Evolutionary conservation across 768 basidiomycete genomes (phyloP), one percentile per base, ranked within the genome.

Genomic region (Lentinula lateritia): DNA sequence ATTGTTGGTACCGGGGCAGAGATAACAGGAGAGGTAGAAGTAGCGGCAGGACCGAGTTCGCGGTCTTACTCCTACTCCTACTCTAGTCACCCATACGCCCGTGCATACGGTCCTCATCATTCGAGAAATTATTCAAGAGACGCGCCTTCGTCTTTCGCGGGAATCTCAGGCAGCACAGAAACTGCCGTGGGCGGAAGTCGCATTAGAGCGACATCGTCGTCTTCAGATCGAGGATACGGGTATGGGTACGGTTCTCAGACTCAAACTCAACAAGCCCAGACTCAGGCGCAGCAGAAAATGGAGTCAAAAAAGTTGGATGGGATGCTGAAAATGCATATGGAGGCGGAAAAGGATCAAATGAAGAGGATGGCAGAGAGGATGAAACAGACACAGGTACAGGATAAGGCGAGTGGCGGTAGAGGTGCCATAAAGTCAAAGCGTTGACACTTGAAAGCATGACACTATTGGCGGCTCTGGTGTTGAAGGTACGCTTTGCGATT

Each of bases 281-380:
- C 57, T 43, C 42, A 41, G 34, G 57, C 28, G 6, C 71, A 61
- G 68, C 67, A 38, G 74, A 72, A 56, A 74, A 78, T 65, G 74
- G 70, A 46, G 80, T 79, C 62, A 76, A 84, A 65, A 86, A 89
- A 79, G 73, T 74, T 93, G 65, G 90, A 93, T 70, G 92, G 90
- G 63, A 82, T 94, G 84, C 74, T 94, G 57, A 74, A 86, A 58
- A 86, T 88, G 71, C 92, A 94, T 70, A 89, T 93, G 77, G 89
- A 90, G 74, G 81, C 86, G 57, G 92, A 94, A 75, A 86, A 85
- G 75, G 88, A 92, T 68, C 86, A 84, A 38, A 79, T 94, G 67
- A 88, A 83, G 75, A 80, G 85, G 74, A 92, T 94, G 70, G 87
- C 92, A 34, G 58, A 59, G 45, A 59, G 58, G 32, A 7, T 59